Conservation (phyloP, 768 basidiomycete genomes). For the Leccinum fibrillosum region DNA sequence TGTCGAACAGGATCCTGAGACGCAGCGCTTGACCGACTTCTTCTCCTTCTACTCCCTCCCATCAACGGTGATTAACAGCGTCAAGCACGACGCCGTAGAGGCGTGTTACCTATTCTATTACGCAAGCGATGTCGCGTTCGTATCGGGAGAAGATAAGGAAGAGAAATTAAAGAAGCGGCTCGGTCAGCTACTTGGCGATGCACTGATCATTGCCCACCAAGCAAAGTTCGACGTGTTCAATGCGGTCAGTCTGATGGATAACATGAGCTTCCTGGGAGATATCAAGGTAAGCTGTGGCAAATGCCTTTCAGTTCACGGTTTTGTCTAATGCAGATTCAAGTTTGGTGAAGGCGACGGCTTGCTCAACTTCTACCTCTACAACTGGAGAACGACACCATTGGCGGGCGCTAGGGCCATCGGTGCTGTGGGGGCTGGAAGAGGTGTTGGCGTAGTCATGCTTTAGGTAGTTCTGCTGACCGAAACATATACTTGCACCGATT, state of each 20-base stretch:
- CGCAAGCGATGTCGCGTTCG: conserved; percentile 74
- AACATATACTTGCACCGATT: not conserved
- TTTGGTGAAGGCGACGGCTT: conserved; percentile 92
- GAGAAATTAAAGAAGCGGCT: conserved; percentile 67
- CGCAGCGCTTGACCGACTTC: conserved; percentile 87
- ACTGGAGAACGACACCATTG: conserved; percentile 84
- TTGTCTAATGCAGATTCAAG: conserved; percentile 38
- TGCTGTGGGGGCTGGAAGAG: conserved; percentile 59
- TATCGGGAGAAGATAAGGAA: conserved; percentile 57
- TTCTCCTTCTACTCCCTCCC: conserved; percentile 97
- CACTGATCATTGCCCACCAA: conserved; percentile 74
- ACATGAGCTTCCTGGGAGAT: conserved; percentile 74
- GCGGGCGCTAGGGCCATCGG: conserved; percentile 63
- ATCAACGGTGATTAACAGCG: conserved; percentile 81
- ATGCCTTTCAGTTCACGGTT: not conserved
- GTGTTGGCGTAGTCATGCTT: conserved; percentile 93
- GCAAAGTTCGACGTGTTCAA: conserved; percentile 97
- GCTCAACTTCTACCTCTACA: conserved; percentile 91
- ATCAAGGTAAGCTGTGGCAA: conserved; percentile 58
- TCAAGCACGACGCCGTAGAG: conserved; percentile 72
- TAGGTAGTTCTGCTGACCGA: conserved; percentile 31
- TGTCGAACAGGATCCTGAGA: conserved; percentile 64
- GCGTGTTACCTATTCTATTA: conserved; percentile 98
- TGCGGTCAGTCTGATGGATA: conserved; percentile 93
- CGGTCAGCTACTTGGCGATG: conserved; percentile 70